Conservation (phyloP, 2,329 filamentous ascomycete genomes). For the Fusarium marasasianum region DNA sequence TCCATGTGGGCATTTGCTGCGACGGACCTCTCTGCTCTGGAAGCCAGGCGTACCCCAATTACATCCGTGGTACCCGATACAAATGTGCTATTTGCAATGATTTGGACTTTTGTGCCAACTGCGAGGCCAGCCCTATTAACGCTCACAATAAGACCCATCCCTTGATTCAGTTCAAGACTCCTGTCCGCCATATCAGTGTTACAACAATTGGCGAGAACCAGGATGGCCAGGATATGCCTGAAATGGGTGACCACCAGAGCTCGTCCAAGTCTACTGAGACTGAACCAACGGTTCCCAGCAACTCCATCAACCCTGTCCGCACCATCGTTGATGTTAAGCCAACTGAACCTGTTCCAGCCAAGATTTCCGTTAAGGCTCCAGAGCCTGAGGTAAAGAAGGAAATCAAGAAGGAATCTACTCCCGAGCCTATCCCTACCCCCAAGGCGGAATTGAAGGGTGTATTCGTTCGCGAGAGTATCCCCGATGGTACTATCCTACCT, state of each 20-base stretch:
- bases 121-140: conserved; percentile 87
- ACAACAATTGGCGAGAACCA: conserved; percentile 83
- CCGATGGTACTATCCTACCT: conserved; percentile 78
- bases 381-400: conserved; percentile 17
- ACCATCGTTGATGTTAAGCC: conserved; percentile 80
- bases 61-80: conserved; percentile 89
- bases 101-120: conserved; percentile 92
- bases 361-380: conserved; percentile 8
- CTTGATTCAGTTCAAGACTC: conserved; percentile 95
- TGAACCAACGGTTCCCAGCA: conserved; percentile 55
- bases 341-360: conserved; percentile 51
- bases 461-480: conserved; percentile 81
- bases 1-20: conserved; percentile 90
- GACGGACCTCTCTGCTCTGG: conserved; percentile 87
- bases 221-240: conserved; percentile 69
- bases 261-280: conserved; percentile 62
- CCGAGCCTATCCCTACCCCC: conserved; percentile 33
- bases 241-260: conserved; percentile 72
- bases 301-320: conserved; percentile 65
- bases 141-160: conserved; percentile 95
- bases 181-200: conserved; percentile 87
- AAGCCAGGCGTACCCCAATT: conserved; percentile 64
- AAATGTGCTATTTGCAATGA: conserved; percentile 98
- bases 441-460: conserved; percentile 57
- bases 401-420: conserved; percentile 41